Evolutionary conservation across 1,139 yeast species (phyloP).

Genomic region (Candida dubliniensis): DNA sequence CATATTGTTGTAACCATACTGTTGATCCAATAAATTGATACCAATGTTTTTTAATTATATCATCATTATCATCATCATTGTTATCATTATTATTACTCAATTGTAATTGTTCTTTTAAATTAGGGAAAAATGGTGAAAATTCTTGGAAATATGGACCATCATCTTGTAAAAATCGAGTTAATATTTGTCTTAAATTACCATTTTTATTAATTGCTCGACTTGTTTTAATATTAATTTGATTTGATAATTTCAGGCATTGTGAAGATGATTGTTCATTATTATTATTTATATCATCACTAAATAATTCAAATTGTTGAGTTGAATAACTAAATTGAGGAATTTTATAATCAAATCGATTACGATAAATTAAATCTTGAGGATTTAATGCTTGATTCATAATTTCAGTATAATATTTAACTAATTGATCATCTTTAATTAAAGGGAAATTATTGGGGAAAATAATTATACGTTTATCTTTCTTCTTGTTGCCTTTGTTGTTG

Average conservation of each 20-base stretch:
- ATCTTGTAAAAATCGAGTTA: constrained; percentile 12
- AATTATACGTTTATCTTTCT: neutral
- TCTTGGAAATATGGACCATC: constrained; percentile 22
- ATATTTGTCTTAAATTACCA: constrained; percentile 14
- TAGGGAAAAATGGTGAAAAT: constrained; percentile 27
- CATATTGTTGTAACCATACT: constrained; percentile 42
- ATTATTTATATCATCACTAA: neutral
- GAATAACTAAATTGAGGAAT: neutral
- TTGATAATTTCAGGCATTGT: neutral
- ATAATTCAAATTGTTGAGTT: neutral
- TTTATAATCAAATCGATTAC: neutral
- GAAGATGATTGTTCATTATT: too few species aligned
- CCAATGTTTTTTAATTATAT: constrained; percentile 34
- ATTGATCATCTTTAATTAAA: neutral
- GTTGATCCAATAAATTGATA: constrained; percentile 40
- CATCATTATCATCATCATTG: constrained; percentile 17
- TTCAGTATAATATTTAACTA: neutral
- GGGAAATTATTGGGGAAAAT: constrained; percentile 1
- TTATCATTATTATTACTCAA: too few species aligned
- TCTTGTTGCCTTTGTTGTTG: too few species aligned
- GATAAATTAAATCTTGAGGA: neutral
- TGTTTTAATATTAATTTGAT: neutral
- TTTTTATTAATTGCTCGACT: constrained; percentile 6
- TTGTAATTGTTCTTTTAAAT: constrained; percentile 24
- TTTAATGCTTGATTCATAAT: neutral